Conservation (phyloP, 805 yeast species). For the Crinitomyces ghanaensis region DNA sequence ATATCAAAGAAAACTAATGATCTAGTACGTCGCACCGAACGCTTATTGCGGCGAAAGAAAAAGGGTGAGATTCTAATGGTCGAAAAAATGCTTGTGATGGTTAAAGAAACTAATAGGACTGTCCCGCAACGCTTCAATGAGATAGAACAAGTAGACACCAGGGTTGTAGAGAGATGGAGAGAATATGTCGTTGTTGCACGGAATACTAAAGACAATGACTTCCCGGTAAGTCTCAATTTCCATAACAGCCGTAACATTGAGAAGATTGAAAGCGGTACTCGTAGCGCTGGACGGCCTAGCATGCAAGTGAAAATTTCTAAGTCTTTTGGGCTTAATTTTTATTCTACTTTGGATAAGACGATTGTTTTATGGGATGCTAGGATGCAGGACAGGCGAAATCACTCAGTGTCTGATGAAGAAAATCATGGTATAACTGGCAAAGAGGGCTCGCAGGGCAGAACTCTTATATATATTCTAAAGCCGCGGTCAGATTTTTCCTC, state of each 20-base stretch:
- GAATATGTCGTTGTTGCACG: slow-evolving; percentile 68
- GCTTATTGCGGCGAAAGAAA: slow-evolving; percentile 10
- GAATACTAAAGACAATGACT: slow-evolving; percentile 38
- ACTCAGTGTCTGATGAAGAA: slow-evolving; percentile 11
- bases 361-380: slow-evolving; percentile 41
- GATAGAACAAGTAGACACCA: slow-evolving; percentile 38
- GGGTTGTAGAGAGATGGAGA: slow-evolving; percentile 62
- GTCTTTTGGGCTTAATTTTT: slow-evolving; percentile 37
- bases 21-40: too few species aligned
- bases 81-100: slow-evolving; percentile 60
- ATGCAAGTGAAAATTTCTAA: slow-evolving; percentile 15
- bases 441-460: slow-evolving; percentile 6
- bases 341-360: slow-evolving; percentile 60
- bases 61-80: slow-evolving; percentile 53
- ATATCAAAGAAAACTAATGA: too few species aligned
- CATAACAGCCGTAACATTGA: slow-evolving; percentile 36
- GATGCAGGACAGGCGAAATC: too few species aligned
- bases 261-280: slow-evolving; percentile 11
- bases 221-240: slow-evolving; percentile 54
- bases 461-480: slow-evolving; percentile 41
- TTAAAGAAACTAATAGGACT: slow-evolving; percentile 29
- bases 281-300: slow-evolving; percentile 15
- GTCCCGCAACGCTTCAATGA: slow-evolving; percentile 35
- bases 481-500: slow-evolving; percentile 44
- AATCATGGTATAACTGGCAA: neutral